These are phyloP conservation scores for Crithidia fasciculata DNA, from an alignment of 208 protist genomes.

Conservation along the genomic window DNA sequence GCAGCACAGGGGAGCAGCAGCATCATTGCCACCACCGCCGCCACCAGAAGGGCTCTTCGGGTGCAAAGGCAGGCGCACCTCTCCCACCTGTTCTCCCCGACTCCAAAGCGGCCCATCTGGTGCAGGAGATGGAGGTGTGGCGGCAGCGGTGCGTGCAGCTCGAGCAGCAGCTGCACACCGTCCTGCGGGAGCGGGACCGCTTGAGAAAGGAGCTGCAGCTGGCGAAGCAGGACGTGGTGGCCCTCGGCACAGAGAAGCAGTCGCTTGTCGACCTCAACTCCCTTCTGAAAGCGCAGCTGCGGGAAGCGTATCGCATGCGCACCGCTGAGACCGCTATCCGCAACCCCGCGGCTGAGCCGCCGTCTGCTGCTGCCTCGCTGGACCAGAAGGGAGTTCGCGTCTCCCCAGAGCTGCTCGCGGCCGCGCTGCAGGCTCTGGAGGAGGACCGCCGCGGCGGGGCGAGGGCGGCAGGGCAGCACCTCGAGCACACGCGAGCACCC, in stretches of 20 bases:
- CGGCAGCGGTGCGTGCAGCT: constrained; percentile 75
- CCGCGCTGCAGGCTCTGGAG: constrained; percentile 25
- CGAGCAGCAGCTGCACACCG: constrained; percentile 67
- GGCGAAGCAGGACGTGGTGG: constrained; percentile 49
- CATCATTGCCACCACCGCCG: neutral
- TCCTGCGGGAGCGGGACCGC: constrained; percentile 75
- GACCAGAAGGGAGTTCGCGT: neutral
- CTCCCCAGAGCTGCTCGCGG: constrained; percentile 36
- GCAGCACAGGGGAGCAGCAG: neutral
- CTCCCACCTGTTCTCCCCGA: constrained; percentile 23
- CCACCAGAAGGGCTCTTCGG: neutral
- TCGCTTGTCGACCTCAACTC: constrained; percentile 86
- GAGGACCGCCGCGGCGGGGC: neutral
- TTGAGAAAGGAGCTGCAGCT: constrained; percentile 53
- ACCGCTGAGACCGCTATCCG: constrained; percentile 7
- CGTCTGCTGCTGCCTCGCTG: neutral
- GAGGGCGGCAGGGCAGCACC: neutral
- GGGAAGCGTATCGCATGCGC: constrained; percentile 75
- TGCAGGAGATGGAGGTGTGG: constrained; percentile 82
- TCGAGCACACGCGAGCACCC: neutral
- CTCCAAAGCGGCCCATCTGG: constrained; percentile 26
- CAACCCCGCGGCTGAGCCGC: neutral
- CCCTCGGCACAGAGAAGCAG: constrained; percentile 70
- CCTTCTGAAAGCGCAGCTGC: constrained; percentile 85
- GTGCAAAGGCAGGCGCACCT: neutral